phyloP scores from a whole-genome alignment of 2,329 filamentous ascomycete genomes.

The Paecilomyces niveus region DNA sequence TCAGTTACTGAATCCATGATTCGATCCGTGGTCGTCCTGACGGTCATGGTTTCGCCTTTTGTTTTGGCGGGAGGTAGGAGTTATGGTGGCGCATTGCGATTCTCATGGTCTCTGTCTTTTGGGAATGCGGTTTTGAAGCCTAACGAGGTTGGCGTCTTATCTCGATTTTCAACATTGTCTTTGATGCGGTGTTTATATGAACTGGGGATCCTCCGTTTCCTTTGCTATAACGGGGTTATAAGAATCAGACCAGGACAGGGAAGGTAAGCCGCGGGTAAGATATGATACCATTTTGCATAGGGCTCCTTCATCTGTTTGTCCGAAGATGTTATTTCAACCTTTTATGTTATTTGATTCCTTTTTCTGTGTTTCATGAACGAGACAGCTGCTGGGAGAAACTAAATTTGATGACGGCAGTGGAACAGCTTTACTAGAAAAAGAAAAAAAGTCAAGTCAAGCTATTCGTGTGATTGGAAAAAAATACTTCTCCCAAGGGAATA shows the following conservation, averaged over 20 bases:
- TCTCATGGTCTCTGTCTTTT: background rate
- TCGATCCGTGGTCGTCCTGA: background rate
- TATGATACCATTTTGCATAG: constrained; percentile 1
- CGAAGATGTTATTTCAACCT: background rate
- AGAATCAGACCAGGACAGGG: background rate
- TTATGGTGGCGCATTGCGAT: background rate
- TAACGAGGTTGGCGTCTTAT: background rate
- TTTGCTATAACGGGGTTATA: background rate
- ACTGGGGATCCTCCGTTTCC: background rate
- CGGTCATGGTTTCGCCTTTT: background rate
- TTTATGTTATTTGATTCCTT: background rate
- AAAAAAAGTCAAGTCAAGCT: background rate
- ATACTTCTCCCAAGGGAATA: background rate
- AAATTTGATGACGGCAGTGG: background rate
- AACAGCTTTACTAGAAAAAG: background rate
- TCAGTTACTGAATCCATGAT: background rate
- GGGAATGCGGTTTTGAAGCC: background rate
- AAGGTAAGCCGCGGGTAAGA: background rate
- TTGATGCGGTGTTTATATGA: background rate
- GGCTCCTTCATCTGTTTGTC: background rate
- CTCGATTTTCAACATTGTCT: background rate
- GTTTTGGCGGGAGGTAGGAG: background rate
- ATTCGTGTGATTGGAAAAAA: background rate
- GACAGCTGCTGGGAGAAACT: background rate
- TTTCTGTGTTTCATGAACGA: background rate